A percentile compares a stretch with the other conserved stretches of the same genome.
These are phyloP conservation scores for Moesziomyces globuligerus DNA, from an alignment of 1,284 basidiomycete species.

Conservation along the genomic window DNA sequence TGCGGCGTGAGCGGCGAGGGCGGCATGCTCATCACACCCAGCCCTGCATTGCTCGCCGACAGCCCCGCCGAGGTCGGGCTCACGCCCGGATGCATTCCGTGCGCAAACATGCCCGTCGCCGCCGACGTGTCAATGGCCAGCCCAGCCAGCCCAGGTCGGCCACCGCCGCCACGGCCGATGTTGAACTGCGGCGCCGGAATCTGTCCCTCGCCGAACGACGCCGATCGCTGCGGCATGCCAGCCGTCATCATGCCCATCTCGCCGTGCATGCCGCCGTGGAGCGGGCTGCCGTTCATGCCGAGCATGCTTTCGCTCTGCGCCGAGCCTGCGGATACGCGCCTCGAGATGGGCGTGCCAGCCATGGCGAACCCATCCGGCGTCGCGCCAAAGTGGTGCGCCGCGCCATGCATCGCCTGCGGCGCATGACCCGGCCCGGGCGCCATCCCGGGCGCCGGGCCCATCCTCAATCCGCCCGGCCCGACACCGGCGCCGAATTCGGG, in stretches of 20 bases:
- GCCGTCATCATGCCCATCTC: constrained; percentile 27
- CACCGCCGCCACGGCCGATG: constrained; percentile 15
- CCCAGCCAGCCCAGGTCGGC: constrained; percentile 23
- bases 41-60: constrained; percentile 36
- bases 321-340: constrained; percentile 43
- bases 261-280: constrained; percentile 42
- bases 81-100: constrained; percentile 25
- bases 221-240: constrained; percentile 36
- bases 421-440: constrained; percentile 10
- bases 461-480: constrained; percentile 22
- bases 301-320: constrained; percentile 47
- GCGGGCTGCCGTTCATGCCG: constrained; percentile 35
- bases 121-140: constrained; percentile 50
- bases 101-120: constrained; percentile 29
- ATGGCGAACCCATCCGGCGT: constrained; percentile 22
- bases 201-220: constrained; percentile 47
- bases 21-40: constrained; percentile 52
- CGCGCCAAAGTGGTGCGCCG: constrained; percentile 8
- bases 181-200: constrained; percentile 42
- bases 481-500: constrained; percentile 42
- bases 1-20: constrained; percentile 43
- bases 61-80: constrained; percentile 42
- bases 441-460: constrained; percentile 16
- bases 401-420: constrained; percentile 15
- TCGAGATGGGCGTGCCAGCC: constrained; percentile 31